A percentile compares a stretch with the other conserved stretches of the same genome.
phyloP scores from a whole-genome alignment of 75 land plant species.

The Chamaecyparis obtusa region DNA sequence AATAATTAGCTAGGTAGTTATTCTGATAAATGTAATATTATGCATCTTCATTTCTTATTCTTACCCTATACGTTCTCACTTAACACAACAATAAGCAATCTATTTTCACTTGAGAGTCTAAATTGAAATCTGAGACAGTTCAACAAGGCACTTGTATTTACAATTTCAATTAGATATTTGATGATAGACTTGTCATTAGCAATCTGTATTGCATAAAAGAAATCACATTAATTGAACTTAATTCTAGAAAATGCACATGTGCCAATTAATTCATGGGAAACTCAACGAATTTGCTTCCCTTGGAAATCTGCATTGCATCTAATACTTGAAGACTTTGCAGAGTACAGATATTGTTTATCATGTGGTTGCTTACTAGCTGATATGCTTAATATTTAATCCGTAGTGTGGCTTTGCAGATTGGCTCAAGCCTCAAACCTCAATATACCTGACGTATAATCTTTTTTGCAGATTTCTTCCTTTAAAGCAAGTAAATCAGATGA shows the following conservation, averaged over 20 bases:
- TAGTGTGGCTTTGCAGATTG: background rate
- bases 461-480: slow-evolving; percentile 28
- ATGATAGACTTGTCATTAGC: background rate
- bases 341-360: background rate
- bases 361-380: background rate
- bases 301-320: background rate
- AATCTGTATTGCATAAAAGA: background rate
- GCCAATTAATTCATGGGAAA: background rate
- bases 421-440: background rate
- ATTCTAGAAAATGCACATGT: background rate
- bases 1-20: slow-evolving; percentile 4
- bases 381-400: background rate
- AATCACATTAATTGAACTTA: background rate
- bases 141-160: background rate
- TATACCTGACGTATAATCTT: slow-evolving; percentile 1
- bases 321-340: background rate
- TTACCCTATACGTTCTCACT: background rate
- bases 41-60: slow-evolving; percentile 11
- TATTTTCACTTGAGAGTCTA: background rate
- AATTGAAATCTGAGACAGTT: background rate
- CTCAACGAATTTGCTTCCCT: background rate
- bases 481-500: slow-evolving; percentile 34
- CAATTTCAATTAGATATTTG: background rate
- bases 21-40: background rate
- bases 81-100: background rate